phyloP scores from a whole-genome alignment of 306 rosid species.

The Lotus japonicus region DNA sequence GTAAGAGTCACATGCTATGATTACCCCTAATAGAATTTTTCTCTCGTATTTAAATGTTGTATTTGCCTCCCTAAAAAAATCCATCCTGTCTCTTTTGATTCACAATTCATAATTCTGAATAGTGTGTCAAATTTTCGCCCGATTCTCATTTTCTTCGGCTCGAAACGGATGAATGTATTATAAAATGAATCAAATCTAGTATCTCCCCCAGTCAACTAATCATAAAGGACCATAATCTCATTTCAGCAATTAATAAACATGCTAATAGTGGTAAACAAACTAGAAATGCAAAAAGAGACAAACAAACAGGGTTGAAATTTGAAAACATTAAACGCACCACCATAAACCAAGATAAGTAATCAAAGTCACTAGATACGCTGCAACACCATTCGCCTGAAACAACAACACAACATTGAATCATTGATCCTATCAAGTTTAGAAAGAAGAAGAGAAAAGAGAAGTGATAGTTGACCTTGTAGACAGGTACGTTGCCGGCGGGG shows the following conservation, averaged over 20 bases:
- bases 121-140: no score
- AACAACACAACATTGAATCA: no score
- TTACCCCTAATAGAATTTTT: no score
- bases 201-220: neutral
- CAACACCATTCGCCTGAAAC: slow-evolving; percentile 77
- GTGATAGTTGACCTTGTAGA: slow-evolving; percentile 58
- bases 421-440: no score
- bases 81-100: no score
- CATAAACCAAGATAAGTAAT: slow-evolving; percentile 69
- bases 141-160: no score
- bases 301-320: no score
- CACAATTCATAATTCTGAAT: no score
- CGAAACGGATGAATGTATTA: neutral
- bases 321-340: slow-evolving; percentile 37
- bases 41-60: no score
- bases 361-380: slow-evolving; percentile 68
- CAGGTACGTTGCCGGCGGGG: slow-evolving; percentile 75
- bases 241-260: neutral
- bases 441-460: neutral
- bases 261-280: neutral
- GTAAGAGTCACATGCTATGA: neutral
- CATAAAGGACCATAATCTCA: neutral
- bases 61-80: no score
- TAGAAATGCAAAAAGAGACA: neutral
- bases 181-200: neutral